Evolutionary conservation across 768 basidiomycete species (phyloP).

Genomic region (Lactarius sanguifluus): DNA sequence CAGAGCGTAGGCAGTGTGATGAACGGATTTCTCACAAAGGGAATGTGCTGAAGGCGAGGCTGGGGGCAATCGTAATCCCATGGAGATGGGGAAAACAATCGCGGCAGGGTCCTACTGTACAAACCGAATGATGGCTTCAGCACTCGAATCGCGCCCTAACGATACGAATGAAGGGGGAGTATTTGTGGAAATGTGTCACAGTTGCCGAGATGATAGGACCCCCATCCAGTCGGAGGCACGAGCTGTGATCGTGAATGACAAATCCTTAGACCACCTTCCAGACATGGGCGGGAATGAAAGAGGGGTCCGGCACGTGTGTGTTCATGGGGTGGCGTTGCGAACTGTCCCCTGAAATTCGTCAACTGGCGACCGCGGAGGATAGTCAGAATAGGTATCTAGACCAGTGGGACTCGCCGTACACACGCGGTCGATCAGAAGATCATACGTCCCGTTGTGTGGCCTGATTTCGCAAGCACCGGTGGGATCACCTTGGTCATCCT

Average conservation of each 20-base stretch:
- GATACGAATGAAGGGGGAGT: neutral
- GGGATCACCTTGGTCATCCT: slow-evolving; percentile 9
- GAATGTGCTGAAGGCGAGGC: slow-evolving; percentile 10
- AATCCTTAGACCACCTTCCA: slow-evolving; percentile 16
- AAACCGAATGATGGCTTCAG: slow-evolving; percentile 3
- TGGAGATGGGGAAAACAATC: slow-evolving; percentile 4
- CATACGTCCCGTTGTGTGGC: neutral
- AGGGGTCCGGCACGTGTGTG: slow-evolving; percentile 20
- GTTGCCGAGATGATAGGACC: slow-evolving; percentile 17
- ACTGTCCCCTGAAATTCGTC: slow-evolving; percentile 5
- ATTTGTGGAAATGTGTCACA: slow-evolving; percentile 12
- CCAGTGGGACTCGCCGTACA: slow-evolving; percentile 4
- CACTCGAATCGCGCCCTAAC: neutral
- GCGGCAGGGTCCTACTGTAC: neutral
- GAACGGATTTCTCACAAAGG: slow-evolving; percentile 3
- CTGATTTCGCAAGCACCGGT: neutral
- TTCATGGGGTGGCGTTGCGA: slow-evolving; percentile 1
- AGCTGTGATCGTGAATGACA: slow-evolving; percentile 15
- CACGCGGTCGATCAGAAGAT: slow-evolving; percentile 20
- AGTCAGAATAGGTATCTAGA: neutral
- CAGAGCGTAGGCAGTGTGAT: slow-evolving; percentile 3
- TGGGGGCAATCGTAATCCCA: slow-evolving; percentile 13
- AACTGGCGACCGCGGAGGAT: neutral
- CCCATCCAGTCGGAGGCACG: slow-evolving; percentile 7
- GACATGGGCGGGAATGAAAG: slow-evolving; percentile 20